Conservation (phyloP, 805 yeast genomes). For the Hagleromyces aurorensis region DNA sequence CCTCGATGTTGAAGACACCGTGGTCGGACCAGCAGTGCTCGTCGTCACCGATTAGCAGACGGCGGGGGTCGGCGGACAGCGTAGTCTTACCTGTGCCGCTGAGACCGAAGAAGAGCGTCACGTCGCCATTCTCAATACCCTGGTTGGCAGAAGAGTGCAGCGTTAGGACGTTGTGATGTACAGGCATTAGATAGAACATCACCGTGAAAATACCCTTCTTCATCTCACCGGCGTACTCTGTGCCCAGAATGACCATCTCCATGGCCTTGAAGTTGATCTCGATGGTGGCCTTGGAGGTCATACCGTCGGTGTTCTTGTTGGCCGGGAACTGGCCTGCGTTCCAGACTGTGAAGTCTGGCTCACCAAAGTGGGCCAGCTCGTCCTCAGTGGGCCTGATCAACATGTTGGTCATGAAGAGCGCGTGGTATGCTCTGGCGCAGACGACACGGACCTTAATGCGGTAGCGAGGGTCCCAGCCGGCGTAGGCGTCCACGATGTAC, state of each 20-base stretch:
- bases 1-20: conserved; percentile 98
- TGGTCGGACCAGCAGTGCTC: conserved; percentile 99
- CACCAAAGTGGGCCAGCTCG: conserved; percentile 84
- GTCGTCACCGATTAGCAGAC: conserved; percentile 93
- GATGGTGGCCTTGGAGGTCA: conserved; percentile 93
- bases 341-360: conserved; percentile 97
- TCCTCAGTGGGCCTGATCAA: conserved; percentile 88
- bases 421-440: conserved; percentile 98
- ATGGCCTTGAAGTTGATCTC: conserved; percentile 93
- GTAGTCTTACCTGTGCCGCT: conserved; percentile 99
- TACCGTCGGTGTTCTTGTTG: conserved; percentile 89
- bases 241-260: conserved; percentile 98
- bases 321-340: conserved; percentile 99
- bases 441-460: conserved; percentile 92
- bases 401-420: conserved; percentile 97
- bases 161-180: conserved; percentile 82
- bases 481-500: conserved; percentile 92
- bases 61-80: conserved; percentile 89
- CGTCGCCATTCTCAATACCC: conserved; percentile 74
- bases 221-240: conserved; percentile 99
- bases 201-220: conserved; percentile 98
- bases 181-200: conserved; percentile 98
- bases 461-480: conserved; percentile 99
- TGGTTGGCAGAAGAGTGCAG: conserved; percentile 94
- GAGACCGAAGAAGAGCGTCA: conserved; percentile 90